Evolutionary conservation across 2,329 filamentous ascomycete genomes (phyloP).

Genomic region (Pezicula carpinea): DNA sequence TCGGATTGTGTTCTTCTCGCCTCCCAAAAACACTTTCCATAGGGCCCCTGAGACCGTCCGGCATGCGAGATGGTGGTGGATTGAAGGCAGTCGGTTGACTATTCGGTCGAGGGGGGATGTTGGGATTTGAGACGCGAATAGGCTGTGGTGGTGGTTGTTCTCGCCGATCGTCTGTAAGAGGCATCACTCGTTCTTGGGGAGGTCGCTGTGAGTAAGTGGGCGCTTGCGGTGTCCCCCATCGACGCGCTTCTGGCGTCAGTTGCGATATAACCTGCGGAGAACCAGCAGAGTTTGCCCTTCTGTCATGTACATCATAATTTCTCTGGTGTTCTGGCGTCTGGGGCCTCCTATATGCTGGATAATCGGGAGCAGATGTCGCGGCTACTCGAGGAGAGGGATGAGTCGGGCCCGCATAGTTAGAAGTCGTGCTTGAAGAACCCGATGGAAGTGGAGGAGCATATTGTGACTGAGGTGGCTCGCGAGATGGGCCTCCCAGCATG

Average conservation of each 20-base stretch:
- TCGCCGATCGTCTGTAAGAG: conserved; percentile 42
- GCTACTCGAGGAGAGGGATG: conserved; percentile 30
- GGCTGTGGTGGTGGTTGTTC: conserved; percentile 24
- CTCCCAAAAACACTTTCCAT: conserved; percentile 19
- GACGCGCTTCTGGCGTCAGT: conserved; percentile 52
- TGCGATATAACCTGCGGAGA: conserved; percentile 36
- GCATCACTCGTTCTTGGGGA: conserved; percentile 32
- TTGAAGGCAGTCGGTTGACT: conserved; percentile 27
- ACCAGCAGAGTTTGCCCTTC: conserved; percentile 30
- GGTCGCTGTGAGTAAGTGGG: conserved; percentile 49
- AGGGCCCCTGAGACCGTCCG: conserved; percentile 31
- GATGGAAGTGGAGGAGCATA: conserved; percentile 39
- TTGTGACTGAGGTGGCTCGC: conserved; percentile 41
- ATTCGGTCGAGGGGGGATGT: conserved; percentile 26
- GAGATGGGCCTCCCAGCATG: conserved; percentile 54
- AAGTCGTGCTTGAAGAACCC: conserved; percentile 20
- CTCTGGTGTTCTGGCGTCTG: conserved; percentile 68
- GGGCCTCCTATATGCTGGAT: conserved; percentile 59
- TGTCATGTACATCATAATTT: conserved; percentile 43
- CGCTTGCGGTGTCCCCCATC: conserved; percentile 53
- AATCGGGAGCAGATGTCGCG: conserved; percentile 47
- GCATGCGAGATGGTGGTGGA: conserved; percentile 37
- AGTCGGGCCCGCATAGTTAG: conserved; percentile 35
- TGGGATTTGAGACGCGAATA: conserved; percentile 23
- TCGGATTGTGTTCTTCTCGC: conserved; percentile 10